These are phyloP conservation scores for Globisporangium cylindrosporum DNA, from an alignment of 352 stramenopile genomes.

Conservation along the genomic window DNA sequence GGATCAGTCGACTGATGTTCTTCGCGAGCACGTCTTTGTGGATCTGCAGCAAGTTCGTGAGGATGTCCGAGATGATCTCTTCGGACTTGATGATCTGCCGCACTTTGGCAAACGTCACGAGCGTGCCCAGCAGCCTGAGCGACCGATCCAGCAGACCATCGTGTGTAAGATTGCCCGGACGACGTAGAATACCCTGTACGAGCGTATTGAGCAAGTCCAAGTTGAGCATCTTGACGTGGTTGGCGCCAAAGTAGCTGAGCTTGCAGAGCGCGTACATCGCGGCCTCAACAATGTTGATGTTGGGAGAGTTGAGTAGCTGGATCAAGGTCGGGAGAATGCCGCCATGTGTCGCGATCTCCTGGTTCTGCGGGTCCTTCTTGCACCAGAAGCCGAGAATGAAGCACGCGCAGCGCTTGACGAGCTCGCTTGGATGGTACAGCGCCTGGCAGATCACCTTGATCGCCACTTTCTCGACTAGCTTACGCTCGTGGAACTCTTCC, in stretches of 20 bases:
- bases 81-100: slow-evolving; percentile 61
- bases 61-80: slow-evolving; percentile 66
- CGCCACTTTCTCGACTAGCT: slow-evolving; percentile 43
- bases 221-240: slow-evolving; percentile 59
- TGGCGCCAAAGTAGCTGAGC: slow-evolving; percentile 57
- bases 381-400: slow-evolving; percentile 66
- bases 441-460: slow-evolving; percentile 59
- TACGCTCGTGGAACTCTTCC: slow-evolving; percentile 35
- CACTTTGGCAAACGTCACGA: slow-evolving; percentile 52
- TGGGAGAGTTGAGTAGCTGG: slow-evolving; percentile 62
- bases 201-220: slow-evolving; percentile 58
- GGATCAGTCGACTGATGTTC: slow-evolving; percentile 57
- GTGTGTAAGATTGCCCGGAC: slow-evolving; percentile 35
- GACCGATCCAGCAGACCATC: slow-evolving; percentile 56
- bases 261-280: slow-evolving; percentile 64
- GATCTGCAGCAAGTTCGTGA: slow-evolving; percentile 61
- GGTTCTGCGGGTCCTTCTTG: slow-evolving; percentile 41
- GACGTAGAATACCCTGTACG: slow-evolving; percentile 44
- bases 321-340: slow-evolving; percentile 46
- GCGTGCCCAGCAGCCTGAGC: slow-evolving; percentile 57
- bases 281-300: slow-evolving; percentile 53
- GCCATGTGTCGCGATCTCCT: slow-evolving; percentile 44
- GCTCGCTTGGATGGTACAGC: slow-evolving; percentile 56
- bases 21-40: slow-evolving; percentile 51
- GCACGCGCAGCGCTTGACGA: slow-evolving; percentile 67